Evolutionary conservation across 2,329 filamentous ascomycete species (phyloP).

Genomic region (Plectosphaerella cucumerina): DNA sequence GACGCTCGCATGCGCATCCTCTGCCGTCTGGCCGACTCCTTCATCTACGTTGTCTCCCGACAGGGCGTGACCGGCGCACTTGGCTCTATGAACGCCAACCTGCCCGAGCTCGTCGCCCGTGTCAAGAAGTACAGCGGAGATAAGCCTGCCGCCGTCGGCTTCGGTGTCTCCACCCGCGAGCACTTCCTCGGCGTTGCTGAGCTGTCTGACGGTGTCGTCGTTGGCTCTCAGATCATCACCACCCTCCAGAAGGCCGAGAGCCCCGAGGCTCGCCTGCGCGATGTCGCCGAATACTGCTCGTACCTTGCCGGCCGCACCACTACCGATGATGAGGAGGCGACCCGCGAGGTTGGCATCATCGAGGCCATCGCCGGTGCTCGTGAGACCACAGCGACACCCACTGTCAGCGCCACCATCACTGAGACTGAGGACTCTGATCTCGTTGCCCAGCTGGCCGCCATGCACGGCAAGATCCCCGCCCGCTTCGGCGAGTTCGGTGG

Average conservation of each 20-base stretch:
- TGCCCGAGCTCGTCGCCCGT: conserved; percentile 76
- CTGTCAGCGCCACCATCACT: conserved; percentile 64
- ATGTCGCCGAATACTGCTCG: conserved; percentile 83
- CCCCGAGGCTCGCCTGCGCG: conserved; percentile 59
- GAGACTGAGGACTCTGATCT: conserved; percentile 54
- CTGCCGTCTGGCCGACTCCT: conserved; percentile 94
- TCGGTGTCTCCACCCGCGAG: conserved; percentile 91
- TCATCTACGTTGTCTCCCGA: conserved; percentile 96
- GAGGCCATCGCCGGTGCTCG: conserved; percentile 62
- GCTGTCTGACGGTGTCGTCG: conserved; percentile 90
- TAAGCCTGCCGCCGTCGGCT: conserved; percentile 87
- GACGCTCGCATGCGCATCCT: conserved; percentile 92
- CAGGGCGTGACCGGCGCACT: conserved; percentile 95
- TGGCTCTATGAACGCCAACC: conserved; percentile 73
- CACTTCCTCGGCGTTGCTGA: conserved; percentile 84
- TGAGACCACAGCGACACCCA: conserved; percentile 56
- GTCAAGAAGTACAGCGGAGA: conserved; percentile 92
- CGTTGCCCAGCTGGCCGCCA: conserved; percentile 77
- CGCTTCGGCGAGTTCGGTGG: conserved; percentile 95
- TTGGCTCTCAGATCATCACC: conserved; percentile 91
- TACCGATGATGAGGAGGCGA: conserved; percentile 31
- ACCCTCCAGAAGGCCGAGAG: conserved; percentile 66
- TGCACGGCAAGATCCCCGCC: conserved; percentile 76
- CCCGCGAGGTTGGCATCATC: conserved; percentile 65
- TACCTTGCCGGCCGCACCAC: conserved; percentile 51